Percentiles rank a stretch among this genome's conserved stretches.
Conservation (phyloP, 2,329 filamentous ascomycete genomes). For the Paraphaeosphaeria minitans region DNA sequence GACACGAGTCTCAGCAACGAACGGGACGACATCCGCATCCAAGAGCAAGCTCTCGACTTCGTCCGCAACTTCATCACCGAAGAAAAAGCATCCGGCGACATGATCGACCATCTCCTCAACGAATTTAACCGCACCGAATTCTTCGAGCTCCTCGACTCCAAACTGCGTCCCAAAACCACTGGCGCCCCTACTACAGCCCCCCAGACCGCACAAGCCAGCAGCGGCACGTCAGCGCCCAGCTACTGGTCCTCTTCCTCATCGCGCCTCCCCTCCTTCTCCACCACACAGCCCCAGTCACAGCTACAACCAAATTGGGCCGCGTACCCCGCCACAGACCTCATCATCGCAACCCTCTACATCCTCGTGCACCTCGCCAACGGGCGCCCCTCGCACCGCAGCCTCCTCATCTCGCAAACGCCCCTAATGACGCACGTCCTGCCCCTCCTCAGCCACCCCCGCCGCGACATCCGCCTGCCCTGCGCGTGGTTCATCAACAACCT, state of each 20-base stretch:
- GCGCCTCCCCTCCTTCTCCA: slow-evolving; percentile 57
- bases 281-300: slow-evolving; percentile 12
- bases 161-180: slow-evolving; percentile 63
- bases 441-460: slow-evolving; percentile 74
- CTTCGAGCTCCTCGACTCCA: slow-evolving; percentile 79
- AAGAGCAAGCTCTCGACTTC: slow-evolving; percentile 89
- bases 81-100: slow-evolving; percentile 60
- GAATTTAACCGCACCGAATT: slow-evolving; percentile 77
- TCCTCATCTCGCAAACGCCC: slow-evolving; percentile 69
- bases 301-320: slow-evolving; percentile 52
- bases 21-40: slow-evolving; percentile 80
- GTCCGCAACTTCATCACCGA: slow-evolving; percentile 86
- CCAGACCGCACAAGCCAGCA: slow-evolving; percentile 11
- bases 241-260: slow-evolving; percentile 63
- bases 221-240: slow-evolving; percentile 15
- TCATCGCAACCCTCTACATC: slow-evolving; percentile 78
- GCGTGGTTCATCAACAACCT: slow-evolving; percentile 88
- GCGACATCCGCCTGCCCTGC: slow-evolving; percentile 75
- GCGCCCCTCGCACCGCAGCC: slow-evolving; percentile 74
- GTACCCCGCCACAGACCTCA: slow-evolving; percentile 62
- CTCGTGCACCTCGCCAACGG: slow-evolving; percentile 89
- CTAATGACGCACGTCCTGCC: slow-evolving; percentile 74
- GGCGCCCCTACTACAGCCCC: slow-evolving; percentile 16
- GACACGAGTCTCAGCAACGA: slow-evolving; percentile 70
- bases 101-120: slow-evolving; percentile 84